A percentile compares a stretch with the other conserved stretches of the same genome.
These are phyloP conservation scores for Diversispora epigaea DNA, from an alignment of 192 early-diverging fungal species.

Conservation along the genomic window DNA sequence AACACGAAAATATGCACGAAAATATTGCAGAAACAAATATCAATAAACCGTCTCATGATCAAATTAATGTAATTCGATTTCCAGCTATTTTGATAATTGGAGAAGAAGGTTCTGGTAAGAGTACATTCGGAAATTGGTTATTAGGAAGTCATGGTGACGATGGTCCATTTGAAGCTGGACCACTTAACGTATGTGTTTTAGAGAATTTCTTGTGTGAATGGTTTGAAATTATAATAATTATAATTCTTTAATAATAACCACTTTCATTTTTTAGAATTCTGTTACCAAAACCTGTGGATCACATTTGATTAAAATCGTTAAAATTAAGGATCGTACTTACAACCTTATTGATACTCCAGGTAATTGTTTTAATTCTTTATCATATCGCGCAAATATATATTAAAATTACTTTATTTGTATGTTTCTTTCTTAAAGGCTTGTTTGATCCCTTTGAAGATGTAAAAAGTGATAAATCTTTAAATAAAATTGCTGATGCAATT, in stretches of 20 bases:
- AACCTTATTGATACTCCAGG: background rate
- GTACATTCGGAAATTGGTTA: conserved; percentile 10
- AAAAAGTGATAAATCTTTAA: background rate
- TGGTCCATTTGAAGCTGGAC: background rate
- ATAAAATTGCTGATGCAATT: background rate
- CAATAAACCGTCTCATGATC: no score
- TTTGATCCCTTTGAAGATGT: background rate
- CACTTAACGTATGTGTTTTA: background rate
- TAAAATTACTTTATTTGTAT: no score
- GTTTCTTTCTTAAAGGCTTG: background rate
- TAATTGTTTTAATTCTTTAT: no score
- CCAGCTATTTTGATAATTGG: no score
- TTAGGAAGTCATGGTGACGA: conserved; percentile 4
- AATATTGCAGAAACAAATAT: no score
- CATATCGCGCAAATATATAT: no score
- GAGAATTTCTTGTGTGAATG: background rate
- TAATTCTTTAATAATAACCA: background rate
- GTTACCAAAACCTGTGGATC: background rate
- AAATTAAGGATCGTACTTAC: background rate
- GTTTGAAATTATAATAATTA: background rate
- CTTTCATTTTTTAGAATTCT: background rate
- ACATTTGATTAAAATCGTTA: background rate
- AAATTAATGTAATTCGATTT: no score
- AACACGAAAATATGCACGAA: no score
- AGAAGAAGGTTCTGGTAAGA: background rate